phyloP scores from a whole-genome alignment of 2,329 filamentous ascomycete genomes.

The Clonostachys rhizophaga region DNA sequence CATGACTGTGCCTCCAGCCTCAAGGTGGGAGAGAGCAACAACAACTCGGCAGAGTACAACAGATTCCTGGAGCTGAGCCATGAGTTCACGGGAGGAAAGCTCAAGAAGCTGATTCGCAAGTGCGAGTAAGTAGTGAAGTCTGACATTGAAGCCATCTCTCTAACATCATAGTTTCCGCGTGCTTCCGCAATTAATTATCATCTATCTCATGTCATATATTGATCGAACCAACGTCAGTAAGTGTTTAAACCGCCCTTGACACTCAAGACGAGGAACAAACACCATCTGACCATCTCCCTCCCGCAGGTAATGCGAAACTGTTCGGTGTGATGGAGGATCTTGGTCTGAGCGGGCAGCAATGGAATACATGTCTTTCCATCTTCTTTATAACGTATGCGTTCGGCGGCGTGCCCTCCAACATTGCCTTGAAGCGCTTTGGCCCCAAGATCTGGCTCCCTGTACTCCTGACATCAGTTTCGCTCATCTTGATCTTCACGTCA shows the following conservation, averaged over 20 bases:
- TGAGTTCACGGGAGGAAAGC: no score
- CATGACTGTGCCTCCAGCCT: no score
- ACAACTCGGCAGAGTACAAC: no score
- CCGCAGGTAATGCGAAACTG: conserved; percentile 47
- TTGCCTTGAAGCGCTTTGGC: conserved; percentile 63
- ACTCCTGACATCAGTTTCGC: conserved; percentile 51
- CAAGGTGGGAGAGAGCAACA: no score
- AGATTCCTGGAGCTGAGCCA: no score
- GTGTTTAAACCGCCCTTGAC: no score
- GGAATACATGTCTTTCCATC: conserved; percentile 45
- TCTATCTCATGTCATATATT: not conserved
- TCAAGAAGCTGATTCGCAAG: no score
- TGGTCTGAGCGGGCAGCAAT: conserved; percentile 47
- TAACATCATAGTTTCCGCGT: no score
- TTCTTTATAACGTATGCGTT: conserved; percentile 47
- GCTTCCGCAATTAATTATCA: not conserved
- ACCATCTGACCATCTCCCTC: not conserved
- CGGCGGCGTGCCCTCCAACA: conserved; percentile 66
- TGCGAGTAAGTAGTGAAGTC: no score
- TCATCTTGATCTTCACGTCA: conserved; percentile 42
- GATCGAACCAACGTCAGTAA: not conserved
- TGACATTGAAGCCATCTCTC: no score
- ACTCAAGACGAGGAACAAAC: not conserved
- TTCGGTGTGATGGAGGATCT: conserved; percentile 54
- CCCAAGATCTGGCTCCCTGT: conserved; percentile 36